phyloP scores from a whole-genome alignment of 768 basidiomycete genomes.

The Panaeolus cyanescens region DNA sequence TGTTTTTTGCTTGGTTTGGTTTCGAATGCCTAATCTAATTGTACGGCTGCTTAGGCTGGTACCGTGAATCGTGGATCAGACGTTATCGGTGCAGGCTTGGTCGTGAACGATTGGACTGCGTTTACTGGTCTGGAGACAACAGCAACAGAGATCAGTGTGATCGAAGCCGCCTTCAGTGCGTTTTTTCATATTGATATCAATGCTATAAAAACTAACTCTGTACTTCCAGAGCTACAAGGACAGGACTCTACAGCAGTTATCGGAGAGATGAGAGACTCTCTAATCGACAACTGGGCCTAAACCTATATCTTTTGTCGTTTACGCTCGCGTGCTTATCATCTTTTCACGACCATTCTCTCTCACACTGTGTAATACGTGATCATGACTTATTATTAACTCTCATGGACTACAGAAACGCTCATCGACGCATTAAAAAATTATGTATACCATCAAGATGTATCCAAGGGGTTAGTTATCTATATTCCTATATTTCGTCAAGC shows the following conservation, averaged over 20 bases:
- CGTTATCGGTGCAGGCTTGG: slow-evolving; percentile 94
- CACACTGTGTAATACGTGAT: slow-evolving; percentile 4
- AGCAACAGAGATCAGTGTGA: slow-evolving; percentile 98
- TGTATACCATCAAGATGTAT: background rate
- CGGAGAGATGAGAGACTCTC: slow-evolving; percentile 87
- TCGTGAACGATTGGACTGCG: slow-evolving; percentile 99
- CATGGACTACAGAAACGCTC: background rate
- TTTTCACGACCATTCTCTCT: slow-evolving; percentile 4
- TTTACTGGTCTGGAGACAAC: slow-evolving; percentile 99
- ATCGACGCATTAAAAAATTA: background rate
- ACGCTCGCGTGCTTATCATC: slow-evolving; percentile 7
- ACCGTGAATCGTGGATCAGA: slow-evolving; percentile 99
- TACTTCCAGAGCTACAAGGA: slow-evolving; percentile 76
- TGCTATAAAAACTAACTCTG: slow-evolving; percentile 5
- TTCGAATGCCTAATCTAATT: slow-evolving; percentile 1
- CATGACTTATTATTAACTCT: slow-evolving; percentile 1
- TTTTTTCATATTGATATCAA: slow-evolving; percentile 18
- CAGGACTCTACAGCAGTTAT: slow-evolving; percentile 82
- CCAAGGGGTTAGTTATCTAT: background rate
- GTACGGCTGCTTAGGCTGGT: slow-evolving; percentile 65
- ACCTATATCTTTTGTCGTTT: background rate
- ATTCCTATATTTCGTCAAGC: background rate
- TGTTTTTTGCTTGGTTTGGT: slow-evolving; percentile 30
- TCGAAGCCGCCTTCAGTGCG: slow-evolving; percentile 96
- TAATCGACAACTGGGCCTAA: slow-evolving; percentile 93